A percentile compares a stretch with the other conserved stretches of the same genome.
Evolutionary conservation across 148 eudicot genomes (phyloP).

Genomic region (Tetragonia tetragonoides): DNA sequence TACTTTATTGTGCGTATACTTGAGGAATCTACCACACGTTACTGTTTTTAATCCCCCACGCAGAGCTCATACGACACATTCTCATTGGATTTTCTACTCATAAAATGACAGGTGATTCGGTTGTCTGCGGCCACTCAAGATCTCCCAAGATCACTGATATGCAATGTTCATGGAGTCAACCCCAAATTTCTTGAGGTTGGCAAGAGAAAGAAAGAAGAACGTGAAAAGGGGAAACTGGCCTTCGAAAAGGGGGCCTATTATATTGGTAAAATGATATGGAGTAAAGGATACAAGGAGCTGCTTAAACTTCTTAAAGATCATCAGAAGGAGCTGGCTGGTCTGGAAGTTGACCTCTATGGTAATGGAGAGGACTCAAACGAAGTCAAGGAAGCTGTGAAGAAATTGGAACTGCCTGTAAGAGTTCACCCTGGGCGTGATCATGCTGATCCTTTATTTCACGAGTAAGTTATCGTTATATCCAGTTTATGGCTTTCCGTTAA

Average conservation of each 20-base stretch:
- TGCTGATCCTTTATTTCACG: conserved; percentile 85
- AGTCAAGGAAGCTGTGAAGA: conserved; percentile 62
- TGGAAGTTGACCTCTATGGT: conserved; percentile 83
- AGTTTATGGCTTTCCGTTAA: background rate
- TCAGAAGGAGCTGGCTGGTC: conserved; percentile 65
- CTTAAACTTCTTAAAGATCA: conserved; percentile 69
- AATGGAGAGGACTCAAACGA: conserved; percentile 84
- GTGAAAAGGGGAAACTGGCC: conserved; percentile 37
- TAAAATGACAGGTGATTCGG: conserved; percentile 78
- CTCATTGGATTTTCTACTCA: conserved; percentile 10
- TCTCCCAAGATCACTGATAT: conserved; percentile 78
- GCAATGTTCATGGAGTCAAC: conserved; percentile 98
- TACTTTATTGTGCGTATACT: background rate
- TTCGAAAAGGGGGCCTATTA: conserved; percentile 84
- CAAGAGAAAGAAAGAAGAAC: conserved; percentile 67
- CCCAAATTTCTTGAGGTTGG: conserved; percentile 93
- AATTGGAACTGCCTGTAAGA: conserved; percentile 54
- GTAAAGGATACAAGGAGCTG: conserved; percentile 88
- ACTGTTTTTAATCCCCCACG: background rate
- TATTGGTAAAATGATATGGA: conserved; percentile 97
- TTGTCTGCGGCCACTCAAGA: conserved; percentile 96
- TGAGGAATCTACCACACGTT: background rate
- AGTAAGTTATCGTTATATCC: conserved; percentile 46
- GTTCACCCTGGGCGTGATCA: conserved; percentile 97
- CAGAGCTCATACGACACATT: background rate